A percentile compares a stretch with the other conserved stretches of the same genome.
phyloP scores from a whole-genome alignment of 306 rosid species.

The Purshia tridentata region DNA sequence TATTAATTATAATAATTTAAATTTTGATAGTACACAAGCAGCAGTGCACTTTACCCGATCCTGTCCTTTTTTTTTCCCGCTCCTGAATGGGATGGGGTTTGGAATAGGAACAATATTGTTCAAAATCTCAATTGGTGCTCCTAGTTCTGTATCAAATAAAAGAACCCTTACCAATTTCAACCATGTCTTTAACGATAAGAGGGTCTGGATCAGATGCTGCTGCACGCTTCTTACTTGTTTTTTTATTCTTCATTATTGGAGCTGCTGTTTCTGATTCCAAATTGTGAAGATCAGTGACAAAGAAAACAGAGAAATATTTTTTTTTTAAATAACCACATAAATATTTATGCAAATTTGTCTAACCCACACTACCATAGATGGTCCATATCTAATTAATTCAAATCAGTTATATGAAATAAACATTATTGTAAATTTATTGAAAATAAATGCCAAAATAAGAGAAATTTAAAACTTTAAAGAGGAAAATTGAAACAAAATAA shows the following conservation, averaged over 20 bases:
- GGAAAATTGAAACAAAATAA: too few species aligned
- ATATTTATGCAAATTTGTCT: too few species aligned
- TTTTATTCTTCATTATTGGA: slow-evolving; percentile 26
- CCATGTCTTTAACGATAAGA: slow-evolving; percentile 5
- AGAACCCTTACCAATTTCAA: slow-evolving; percentile 28
- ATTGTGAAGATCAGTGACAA: slow-evolving; percentile 3
- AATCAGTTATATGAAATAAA: too few species aligned
- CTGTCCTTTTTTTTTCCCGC: not conserved
- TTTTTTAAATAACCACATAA: too few species aligned
- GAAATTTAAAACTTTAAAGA: too few species aligned
- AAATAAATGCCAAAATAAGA: too few species aligned
- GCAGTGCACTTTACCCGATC: not conserved
- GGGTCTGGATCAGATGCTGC: slow-evolving; percentile 29
- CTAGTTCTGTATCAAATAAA: not conserved
- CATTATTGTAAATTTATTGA: too few species aligned
- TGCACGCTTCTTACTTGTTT: slow-evolving; percentile 35
- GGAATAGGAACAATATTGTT: not conserved
- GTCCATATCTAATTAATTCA: too few species aligned
- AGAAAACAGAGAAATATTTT: not conserved
- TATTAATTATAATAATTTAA: not conserved
- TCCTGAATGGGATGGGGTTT: not conserved
- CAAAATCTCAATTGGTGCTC: not conserved
- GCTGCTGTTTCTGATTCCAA: slow-evolving; percentile 4
- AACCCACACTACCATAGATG: not conserved
- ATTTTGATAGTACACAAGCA: not conserved